Base-by-base conservation (phyloP, 148 eudicot genomes). In the Arctostaphylos glauca region DNA sequence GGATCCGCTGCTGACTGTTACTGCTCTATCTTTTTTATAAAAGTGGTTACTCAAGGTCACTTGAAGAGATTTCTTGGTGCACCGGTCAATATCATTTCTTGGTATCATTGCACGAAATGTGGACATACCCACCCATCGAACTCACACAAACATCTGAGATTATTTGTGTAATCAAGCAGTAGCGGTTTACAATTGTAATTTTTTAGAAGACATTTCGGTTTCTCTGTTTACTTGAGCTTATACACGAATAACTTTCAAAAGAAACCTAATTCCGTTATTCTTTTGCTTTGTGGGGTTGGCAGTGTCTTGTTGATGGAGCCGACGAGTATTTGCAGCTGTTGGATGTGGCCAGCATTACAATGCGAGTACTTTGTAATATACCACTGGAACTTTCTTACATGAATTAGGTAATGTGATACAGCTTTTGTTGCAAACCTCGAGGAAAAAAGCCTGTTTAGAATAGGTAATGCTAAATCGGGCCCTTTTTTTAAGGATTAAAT, bases 271-370 rank as follows among this genome's bases (percentile, higher is more conserved):
- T 44, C 49, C 2, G 47, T 9, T 74, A 74, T 76, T 76, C 41
- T 62, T 50, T 53, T 85, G 66, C 76, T 82, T 59, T 84, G 50
- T 31, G 55, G 80, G 50, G 48, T 81, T 75, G 84, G 89, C 91
- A 95, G 98, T 87, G 95, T 82, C 98, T 95, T 48, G 87, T 94
- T 64, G 99, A 94, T 83, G 99, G 99, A 87, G 99, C 98, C 54
- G 99, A 96, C 43, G 99, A 96, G 86, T 96, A 96, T 88, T 86
- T 96, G 92, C 99, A 96, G 87, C 88, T 96, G 87, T 83, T 96
- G 88, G 97, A 94, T 87, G 94, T 87, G n/a, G 91, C 90, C 49
- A 90, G 99, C 86, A 87, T 80, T 83, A 91, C 87, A 52, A 93
- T 91, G 88, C 92, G 90, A 66, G 93, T 95, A 18, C 80, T 92